Base-by-base conservation (phyloP, 2,329 filamentous ascomycete genomes). In the Monosporascus sp. region DNA sequence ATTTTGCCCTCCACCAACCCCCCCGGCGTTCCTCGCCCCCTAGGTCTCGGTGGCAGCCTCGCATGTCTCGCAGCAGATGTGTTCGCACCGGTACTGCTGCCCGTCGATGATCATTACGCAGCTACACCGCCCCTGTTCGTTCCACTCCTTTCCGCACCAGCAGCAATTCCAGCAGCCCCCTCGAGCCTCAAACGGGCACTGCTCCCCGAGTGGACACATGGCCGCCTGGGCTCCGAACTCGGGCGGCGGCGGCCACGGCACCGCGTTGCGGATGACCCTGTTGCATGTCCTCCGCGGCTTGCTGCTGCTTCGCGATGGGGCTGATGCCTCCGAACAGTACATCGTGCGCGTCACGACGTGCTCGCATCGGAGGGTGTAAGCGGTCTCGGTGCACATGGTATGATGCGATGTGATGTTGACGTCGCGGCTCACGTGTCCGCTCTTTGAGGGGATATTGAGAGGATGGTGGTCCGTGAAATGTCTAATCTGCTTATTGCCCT, bases 131-230 rank as follows among this genome's bases (percentile, higher is more conserved):
- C 77, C 78, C 26, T 68, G 66, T 45, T 71, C 70, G 60, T 81
- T 81, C 70, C 74, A 74, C n/a, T 70, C 68, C 60, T 80, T 79
- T 28, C 78, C 78, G 54, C 78, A 81, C 77, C 77, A 80, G 65
- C 78, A 81, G 65, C 78, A 81, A 65, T 78, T 78, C 78, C 78
- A 81, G 57, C 65, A 72, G 35, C 78, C 70, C 53, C 76, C 74
- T 54, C 74, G 73, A 48, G 68, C 66, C 65, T 79, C 76, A 58
- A 78, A 81, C 7, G 78, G 77, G 51, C 78, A 81, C 49, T 69
- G 68, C 7, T 71, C 15, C 24, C 43, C 58, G 52, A 79, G 63
- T 45, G 76, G 75, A 58, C 78, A 80, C 54, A 72, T 71, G 48
- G 73, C 72, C 22, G 62, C 62, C 50, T 70, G 64, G 5, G 51